Base-by-base conservation (phyloP, 129 eudicot genomes). In the Pseudognaphalium luteoalbum region DNA sequence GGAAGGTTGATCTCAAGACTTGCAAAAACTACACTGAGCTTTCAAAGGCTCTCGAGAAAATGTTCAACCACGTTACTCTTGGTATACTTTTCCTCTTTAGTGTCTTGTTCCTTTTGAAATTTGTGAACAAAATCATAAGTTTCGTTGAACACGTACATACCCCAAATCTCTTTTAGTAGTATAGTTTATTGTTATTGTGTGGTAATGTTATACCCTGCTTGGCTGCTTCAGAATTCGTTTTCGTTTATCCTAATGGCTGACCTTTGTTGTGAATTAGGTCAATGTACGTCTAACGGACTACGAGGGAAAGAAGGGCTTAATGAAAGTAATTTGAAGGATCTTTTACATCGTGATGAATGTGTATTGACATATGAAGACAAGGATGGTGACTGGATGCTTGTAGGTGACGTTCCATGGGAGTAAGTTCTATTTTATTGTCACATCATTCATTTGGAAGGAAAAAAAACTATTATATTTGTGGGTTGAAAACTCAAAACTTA, bases 371-470 rank as follows among this genome's bases (percentile, higher is more conserved):
- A 93, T 75, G 97, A 93, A 87, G 98, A 93, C 72, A 93, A 93
- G 81, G 97, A 93, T 58, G 91, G 93, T 9, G 97, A 93, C 73
- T 93, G 98, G 98, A 93, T 93, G 98, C 95, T 93, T 22, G 98
- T 90, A 68, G 98, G 97, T 7, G 98, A 93, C 77, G 98, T 93
- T 72, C 98, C 99, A 15, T 95, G 99, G 99, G 96, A 83, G 99
- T 95, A 87, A 81, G 97, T 84, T 74, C 4, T 22, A 69, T 6
- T 33, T 6, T 28, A 7, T 64, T 3, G 1, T 64, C 7, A 14
- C 12, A 34, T 16, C 5, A 7, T 65, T 33, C 22, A 16, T 65
- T 33, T 65, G 70, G 6, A 33, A 5, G 17, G 9, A 2, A 4
- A 32, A 4, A 32, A 0, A 11, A 16, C 5, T 16, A 32, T 25